phyloP scores from a whole-genome alignment of 1,284 basidiomycete genomes.

The Gomphus sp. region DNA sequence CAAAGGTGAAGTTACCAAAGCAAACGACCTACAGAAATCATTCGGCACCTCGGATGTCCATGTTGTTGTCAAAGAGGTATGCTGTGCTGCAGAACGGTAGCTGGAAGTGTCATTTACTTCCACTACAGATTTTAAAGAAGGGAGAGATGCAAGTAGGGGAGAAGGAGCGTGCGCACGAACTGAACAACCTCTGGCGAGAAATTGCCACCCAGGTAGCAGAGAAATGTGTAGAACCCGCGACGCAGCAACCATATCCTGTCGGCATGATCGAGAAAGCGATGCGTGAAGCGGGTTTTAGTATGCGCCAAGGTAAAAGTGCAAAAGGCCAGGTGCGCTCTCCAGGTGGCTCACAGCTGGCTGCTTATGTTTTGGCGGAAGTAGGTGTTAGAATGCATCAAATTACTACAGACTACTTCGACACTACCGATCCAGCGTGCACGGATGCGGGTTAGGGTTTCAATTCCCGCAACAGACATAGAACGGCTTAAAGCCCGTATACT shows the following conservation, averaged over 20 bases:
- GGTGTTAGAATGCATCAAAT: slow-evolving; percentile 89
- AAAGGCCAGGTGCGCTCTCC: slow-evolving; percentile 69
- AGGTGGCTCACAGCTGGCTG: background rate
- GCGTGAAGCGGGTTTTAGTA: slow-evolving; percentile 88
- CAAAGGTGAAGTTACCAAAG: slow-evolving; percentile 89
- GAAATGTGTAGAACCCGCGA: slow-evolving; percentile 90
- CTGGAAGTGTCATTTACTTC: background rate
- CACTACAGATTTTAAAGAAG: slow-evolving; percentile 80
- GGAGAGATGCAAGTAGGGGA: slow-evolving; percentile 97
- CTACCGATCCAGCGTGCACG: slow-evolving; percentile 87
- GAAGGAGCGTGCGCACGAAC: slow-evolving; percentile 90
- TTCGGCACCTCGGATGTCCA: slow-evolving; percentile 74
- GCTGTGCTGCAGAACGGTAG: background rate
- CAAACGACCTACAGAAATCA: slow-evolving; percentile 84
- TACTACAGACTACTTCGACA: slow-evolving; percentile 70
- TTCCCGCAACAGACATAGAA: slow-evolving; percentile 71
- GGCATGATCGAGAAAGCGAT: slow-evolving; percentile 98
- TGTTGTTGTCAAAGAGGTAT: slow-evolving; percentile 78
- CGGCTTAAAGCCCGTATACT: slow-evolving; percentile 65
- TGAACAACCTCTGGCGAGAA: slow-evolving; percentile 78
- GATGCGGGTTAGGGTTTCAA: slow-evolving; percentile 84
- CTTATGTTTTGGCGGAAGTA: slow-evolving; percentile 21
- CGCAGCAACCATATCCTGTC: slow-evolving; percentile 85
- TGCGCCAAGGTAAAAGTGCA: slow-evolving; percentile 82
- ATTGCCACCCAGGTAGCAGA: slow-evolving; percentile 92